Evolutionary conservation across 352 stramenopile species (phyloP).

Genomic region (Globisporangium barbulae): DNA sequence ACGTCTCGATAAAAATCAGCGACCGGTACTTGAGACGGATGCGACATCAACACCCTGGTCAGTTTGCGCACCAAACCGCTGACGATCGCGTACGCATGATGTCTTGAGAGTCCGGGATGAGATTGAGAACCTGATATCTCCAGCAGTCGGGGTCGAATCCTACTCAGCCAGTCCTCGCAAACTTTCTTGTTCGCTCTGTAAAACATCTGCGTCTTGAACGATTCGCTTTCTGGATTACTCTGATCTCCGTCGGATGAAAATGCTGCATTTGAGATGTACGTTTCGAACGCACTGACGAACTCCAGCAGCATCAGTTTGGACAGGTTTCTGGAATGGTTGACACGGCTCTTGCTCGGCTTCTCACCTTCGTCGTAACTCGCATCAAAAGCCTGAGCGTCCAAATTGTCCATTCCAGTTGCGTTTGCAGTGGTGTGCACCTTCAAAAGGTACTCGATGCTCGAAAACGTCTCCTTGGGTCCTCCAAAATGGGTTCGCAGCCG

Average conservation of each 20-base stretch:
- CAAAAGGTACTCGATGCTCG: conserved; percentile 65
- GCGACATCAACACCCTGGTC: conserved; percentile 24
- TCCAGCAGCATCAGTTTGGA: conserved; percentile 46
- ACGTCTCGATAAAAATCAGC: conserved; percentile 28
- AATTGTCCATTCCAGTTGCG: background rate
- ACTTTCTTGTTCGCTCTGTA: conserved; percentile 65
- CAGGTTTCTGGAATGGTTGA: conserved; percentile 7
- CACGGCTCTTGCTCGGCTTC: background rate
- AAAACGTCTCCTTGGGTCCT: conserved; percentile 71
- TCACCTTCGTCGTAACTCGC: background rate
- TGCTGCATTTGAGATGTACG: conserved; percentile 37
- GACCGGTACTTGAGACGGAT: conserved; percentile 13
- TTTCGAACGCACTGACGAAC: conserved; percentile 51
- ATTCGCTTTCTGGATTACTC: conserved; percentile 38
- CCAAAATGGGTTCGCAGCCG: conserved; percentile 76
- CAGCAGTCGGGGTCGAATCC: conserved; percentile 51
- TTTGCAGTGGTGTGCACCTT: conserved; percentile 26
- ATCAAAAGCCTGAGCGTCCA: background rate
- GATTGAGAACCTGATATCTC: conserved; percentile 32
- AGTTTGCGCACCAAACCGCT: conserved; percentile 33
- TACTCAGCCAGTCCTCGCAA: conserved; percentile 68
- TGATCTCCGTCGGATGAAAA: conserved; percentile 17
- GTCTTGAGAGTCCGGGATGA: conserved; percentile 30
- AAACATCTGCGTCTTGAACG: conserved; percentile 43
- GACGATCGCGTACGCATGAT: conserved; percentile 48